A percentile compares a stretch with the other conserved stretches of the same genome.
phyloP scores from a whole-genome alignment of 2,329 filamentous ascomycete genomes.

The Microascus cirrosus region DNA sequence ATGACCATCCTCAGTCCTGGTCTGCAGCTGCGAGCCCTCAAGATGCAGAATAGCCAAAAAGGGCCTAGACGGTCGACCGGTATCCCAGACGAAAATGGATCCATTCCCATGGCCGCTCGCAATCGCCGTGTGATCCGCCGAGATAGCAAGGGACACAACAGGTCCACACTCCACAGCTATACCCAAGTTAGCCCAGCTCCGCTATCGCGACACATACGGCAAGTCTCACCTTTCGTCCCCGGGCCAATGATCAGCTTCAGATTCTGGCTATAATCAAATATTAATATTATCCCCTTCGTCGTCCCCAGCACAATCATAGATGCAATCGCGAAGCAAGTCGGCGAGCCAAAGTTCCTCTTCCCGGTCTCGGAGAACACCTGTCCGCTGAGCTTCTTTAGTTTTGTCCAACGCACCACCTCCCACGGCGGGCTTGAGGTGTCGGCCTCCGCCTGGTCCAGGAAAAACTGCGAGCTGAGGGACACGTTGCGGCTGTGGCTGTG shows the following conservation, averaged over 20 bases:
- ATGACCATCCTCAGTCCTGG: slow-evolving; percentile 70
- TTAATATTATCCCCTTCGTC: slow-evolving; percentile 83
- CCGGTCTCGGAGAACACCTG: slow-evolving; percentile 90
- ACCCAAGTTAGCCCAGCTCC: slow-evolving; percentile 16
- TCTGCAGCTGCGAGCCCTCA: slow-evolving; percentile 51
- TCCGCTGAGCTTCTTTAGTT: slow-evolving; percentile 74
- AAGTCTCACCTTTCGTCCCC: slow-evolving; percentile 71
- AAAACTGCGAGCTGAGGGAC: slow-evolving; percentile 62
- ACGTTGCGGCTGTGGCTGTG: slow-evolving; percentile 69
- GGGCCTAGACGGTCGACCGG: slow-evolving; percentile 66
- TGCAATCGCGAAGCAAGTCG: slow-evolving; percentile 82
- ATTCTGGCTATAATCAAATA: slow-evolving; percentile 97
- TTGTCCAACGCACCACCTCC: slow-evolving; percentile 97
- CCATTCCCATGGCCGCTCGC: slow-evolving; percentile 84
- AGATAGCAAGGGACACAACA: slow-evolving; percentile 78
- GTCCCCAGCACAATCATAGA: slow-evolving; percentile 85
- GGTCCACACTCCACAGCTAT: slow-evolving; percentile 80
- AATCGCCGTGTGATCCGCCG: slow-evolving; percentile 85
- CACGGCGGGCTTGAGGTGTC: slow-evolving; percentile 74
- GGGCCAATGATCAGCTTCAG: slow-evolving; percentile 88
- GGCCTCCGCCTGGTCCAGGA: slow-evolving; percentile 49
- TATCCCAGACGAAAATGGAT: slow-evolving; percentile 95
- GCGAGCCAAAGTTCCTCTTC: slow-evolving; percentile 82
- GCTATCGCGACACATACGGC: not conserved
- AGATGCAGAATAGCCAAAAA: slow-evolving; percentile 81